Evolutionary conservation across 2,329 filamentous ascomycete genomes (phyloP).

Genomic region (Aspergillus novofumigatus): DNA sequence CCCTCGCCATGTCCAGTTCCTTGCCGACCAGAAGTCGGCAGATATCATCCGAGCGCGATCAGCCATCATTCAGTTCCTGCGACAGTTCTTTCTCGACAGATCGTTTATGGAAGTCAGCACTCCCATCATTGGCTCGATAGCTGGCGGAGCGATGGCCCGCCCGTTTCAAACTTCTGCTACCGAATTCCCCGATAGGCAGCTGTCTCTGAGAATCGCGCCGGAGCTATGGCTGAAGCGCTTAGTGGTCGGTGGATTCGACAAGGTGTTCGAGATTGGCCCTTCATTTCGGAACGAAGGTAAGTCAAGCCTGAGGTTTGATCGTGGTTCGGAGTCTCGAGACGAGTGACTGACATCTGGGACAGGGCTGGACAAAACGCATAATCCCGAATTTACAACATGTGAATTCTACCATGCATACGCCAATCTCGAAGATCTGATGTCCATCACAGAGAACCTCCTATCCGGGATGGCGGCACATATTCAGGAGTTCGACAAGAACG

Average conservation of each 20-base stretch:
- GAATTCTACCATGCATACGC: constrained; percentile 92
- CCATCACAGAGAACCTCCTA: constrained; percentile 69
- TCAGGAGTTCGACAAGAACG: constrained; percentile 38
- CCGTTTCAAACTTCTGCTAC: constrained; percentile 79
- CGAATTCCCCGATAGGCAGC: constrained; percentile 65
- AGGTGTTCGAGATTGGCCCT: constrained; percentile 88
- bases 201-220: constrained; percentile 83
- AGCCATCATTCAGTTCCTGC: constrained; percentile 67
- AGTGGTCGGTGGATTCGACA: constrained; percentile 81
- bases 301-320: background rate
- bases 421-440: constrained; percentile 69
- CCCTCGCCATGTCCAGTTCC: constrained; percentile 79
- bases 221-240: constrained; percentile 94
- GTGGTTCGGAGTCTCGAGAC: background rate
- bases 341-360: constrained; percentile 5
- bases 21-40: constrained; percentile 65
- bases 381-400: constrained; percentile 95
- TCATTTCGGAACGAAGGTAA: constrained; percentile 87
- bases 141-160: constrained; percentile 81
- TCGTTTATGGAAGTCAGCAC: constrained; percentile 86
- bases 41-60: constrained; percentile 72
- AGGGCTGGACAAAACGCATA: constrained; percentile 79
- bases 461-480: constrained; percentile 54
- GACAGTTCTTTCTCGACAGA: constrained; percentile 66
- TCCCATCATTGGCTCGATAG: constrained; percentile 75